phyloP scores from a whole-genome alignment of 192 early-diverging fungal species.

The Funneliformis mosseae region DNA sequence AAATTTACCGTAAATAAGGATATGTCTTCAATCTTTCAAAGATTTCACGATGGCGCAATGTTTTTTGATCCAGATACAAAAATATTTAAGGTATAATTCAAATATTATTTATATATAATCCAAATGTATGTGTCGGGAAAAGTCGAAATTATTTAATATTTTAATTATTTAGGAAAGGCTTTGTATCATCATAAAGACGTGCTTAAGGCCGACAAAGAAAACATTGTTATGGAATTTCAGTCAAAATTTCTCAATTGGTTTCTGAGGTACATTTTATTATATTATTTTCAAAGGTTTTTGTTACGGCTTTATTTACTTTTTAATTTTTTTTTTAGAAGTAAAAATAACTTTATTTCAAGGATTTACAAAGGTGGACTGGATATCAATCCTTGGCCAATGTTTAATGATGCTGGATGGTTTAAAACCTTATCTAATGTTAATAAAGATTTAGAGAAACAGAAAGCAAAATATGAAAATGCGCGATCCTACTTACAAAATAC shows the following conservation, averaged over 20 bases:
- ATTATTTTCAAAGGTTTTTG: neutral
- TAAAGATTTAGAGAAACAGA: slow-evolving; percentile 11
- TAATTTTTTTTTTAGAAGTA: neutral
- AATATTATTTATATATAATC: neutral
- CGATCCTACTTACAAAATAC: slow-evolving; percentile 7
- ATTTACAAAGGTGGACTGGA: slow-evolving; percentile 12
- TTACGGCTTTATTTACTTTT: neutral
- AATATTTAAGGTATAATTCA: slow-evolving; percentile 13
- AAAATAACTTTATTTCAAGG: slow-evolving; percentile 29
- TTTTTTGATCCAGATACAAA: slow-evolving; percentile 15
- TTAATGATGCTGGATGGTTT: slow-evolving; percentile 14
- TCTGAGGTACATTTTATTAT: slow-evolving; percentile 2
- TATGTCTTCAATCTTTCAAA: slow-evolving; percentile 36
- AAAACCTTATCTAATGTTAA: slow-evolving; percentile 16
- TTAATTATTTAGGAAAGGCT: slow-evolving; percentile 4
- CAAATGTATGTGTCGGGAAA: too few relatives aligned
- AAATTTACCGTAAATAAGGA: slow-evolving; percentile 31
- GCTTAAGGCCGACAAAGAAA: neutral
- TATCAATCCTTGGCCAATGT: slow-evolving; percentile 28
- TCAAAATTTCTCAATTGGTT: slow-evolving; percentile 10
- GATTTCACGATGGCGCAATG: slow-evolving; percentile 29
- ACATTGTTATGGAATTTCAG: slow-evolving; percentile 17
- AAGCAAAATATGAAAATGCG: slow-evolving; percentile 25
- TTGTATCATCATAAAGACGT: slow-evolving; percentile 34
- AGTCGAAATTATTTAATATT: neutral